Evolutionary conservation across 2,329 filamentous ascomycete genomes (phyloP), one percentile per base, ranked within the genome.

Genomic region (Eutypa lata): DNA sequence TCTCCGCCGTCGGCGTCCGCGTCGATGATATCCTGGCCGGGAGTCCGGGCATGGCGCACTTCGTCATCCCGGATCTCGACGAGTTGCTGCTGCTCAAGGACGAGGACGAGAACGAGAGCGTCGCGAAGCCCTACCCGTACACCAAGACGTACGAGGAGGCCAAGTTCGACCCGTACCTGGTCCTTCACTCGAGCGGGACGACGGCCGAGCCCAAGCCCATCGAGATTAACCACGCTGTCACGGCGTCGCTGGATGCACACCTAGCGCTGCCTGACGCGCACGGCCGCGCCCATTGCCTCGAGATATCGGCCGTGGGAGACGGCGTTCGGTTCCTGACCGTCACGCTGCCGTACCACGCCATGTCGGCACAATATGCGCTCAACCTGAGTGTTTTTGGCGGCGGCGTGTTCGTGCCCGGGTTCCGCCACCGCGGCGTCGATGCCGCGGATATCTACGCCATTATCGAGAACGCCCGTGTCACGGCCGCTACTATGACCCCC

Each of bases 141-240:
- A 53, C 53, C 16, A 62, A 61, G 51, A 60, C 55, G 1, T 62
- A 49, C 24, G 51, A 58, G 33, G 56, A 61, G n/a, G 56, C 53
- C 11, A 52, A 52, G 22, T 16, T 51, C 10, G 56, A 56, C 24
- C 56, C 59, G 4, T 62, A 60, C 38, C 28, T 57, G 10, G 35
- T 57, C 13, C 51, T 61, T 11, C 60, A 62, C 43, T 58, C 59
- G 13, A 60, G 57, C 37, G 59, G 60, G 21, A 62, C 59, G 10
- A 62, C 60, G 7, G 60, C 57, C 22, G 21, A 45, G 3, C 56
- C 59, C 4, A 60, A 61, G 40, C 58, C 57, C 14, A 3, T 62
- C 26, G 5, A 50, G 11, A 16, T 24, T 16, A 53, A 49, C 22
- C 47, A 60, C n/a, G 55, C 52, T 16, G 43, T 51, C 1, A 44